phyloP scores from a whole-genome alignment of 176 grass and related monocot genomes.

The Hordeum marinum region DNA sequence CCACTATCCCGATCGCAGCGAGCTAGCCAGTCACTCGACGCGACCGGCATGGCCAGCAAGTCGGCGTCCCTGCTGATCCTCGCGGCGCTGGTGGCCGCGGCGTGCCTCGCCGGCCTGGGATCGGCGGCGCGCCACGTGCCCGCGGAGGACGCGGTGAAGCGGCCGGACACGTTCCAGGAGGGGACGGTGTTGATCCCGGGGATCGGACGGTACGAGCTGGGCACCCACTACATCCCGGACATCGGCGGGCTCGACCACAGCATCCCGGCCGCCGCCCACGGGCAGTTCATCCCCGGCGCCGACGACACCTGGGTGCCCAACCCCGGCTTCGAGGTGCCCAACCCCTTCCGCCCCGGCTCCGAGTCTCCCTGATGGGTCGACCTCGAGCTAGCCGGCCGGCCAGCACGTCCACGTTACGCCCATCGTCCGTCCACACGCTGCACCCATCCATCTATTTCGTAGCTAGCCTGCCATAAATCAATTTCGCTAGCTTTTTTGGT shows the following conservation, averaged over 20 bases:
- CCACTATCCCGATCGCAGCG: neutral
- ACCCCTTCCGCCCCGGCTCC: conserved; percentile 52
- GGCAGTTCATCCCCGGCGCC: conserved; percentile 54
- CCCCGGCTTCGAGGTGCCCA: conserved; percentile 78
- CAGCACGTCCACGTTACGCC: neutral
- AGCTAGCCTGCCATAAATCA: neutral
- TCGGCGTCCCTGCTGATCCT: conserved; percentile 22
- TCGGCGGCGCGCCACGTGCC: conserved; percentile 39
- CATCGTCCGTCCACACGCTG: neutral
- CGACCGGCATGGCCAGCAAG: neutral
- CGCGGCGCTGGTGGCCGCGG: conserved; percentile 23
- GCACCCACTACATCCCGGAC: conserved; percentile 38
- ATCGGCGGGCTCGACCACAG: conserved; percentile 68
- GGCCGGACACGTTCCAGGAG: conserved; percentile 42
- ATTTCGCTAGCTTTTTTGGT: neutral
- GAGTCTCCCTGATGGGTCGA: conserved; percentile 25
- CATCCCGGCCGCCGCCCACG: conserved; percentile 50
- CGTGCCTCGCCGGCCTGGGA: conserved; percentile 25
- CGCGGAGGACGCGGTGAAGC: conserved; percentile 15
- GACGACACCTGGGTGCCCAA: conserved; percentile 91
- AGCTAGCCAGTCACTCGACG: neutral
- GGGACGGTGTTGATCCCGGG: conserved; percentile 57
- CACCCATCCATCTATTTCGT: neutral
- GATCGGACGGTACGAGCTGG: conserved; percentile 39
- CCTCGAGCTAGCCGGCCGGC: neutral